Evolutionary conservation across 1,284 basidiomycete species (phyloP).

Genomic region (Trichosporon coremiiforme): DNA sequence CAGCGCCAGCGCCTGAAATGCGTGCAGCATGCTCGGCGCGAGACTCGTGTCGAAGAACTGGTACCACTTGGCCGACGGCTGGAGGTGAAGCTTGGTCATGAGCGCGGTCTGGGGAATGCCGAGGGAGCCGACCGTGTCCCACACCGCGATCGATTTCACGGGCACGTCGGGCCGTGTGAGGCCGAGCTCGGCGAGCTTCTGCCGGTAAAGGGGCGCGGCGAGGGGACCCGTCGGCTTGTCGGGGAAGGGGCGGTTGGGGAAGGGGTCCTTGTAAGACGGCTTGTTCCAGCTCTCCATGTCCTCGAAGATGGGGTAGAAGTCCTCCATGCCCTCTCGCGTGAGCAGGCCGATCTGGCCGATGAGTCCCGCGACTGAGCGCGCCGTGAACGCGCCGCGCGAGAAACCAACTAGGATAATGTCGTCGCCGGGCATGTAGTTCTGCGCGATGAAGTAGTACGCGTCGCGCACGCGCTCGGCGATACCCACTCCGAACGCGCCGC

Average conservation of each 20-base stretch:
- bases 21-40: neutral
- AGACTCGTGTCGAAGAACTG: conserved; percentile 21
- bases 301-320: conserved; percentile 22
- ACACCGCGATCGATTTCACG: conserved; percentile 15
- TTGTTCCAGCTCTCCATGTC: conserved; percentile 18
- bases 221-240: conserved; percentile 11
- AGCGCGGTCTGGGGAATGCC: conserved; percentile 18
- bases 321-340: conserved; percentile 17
- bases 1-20: conserved; percentile 18
- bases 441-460: conserved; percentile 19
- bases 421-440: conserved; percentile 13
- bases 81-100: conserved; percentile 8
- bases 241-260: neutral
- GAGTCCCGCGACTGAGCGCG: conserved; percentile 14
- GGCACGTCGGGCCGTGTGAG: conserved; percentile 10
- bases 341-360: conserved; percentile 18
- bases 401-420: conserved; percentile 18
- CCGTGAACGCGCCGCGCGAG: conserved; percentile 21
- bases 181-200: conserved; percentile 8
- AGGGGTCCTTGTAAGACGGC: conserved; percentile 1
- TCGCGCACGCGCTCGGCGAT: conserved; percentile 18
- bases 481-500: conserved; percentile 16
- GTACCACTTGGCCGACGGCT: conserved; percentile 14
- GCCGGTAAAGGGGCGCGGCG: neutral
- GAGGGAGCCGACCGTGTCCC: conserved; percentile 19